Base-by-base conservation (phyloP, 768 basidiomycete genomes). In the Podaxis rugospora region DNA sequence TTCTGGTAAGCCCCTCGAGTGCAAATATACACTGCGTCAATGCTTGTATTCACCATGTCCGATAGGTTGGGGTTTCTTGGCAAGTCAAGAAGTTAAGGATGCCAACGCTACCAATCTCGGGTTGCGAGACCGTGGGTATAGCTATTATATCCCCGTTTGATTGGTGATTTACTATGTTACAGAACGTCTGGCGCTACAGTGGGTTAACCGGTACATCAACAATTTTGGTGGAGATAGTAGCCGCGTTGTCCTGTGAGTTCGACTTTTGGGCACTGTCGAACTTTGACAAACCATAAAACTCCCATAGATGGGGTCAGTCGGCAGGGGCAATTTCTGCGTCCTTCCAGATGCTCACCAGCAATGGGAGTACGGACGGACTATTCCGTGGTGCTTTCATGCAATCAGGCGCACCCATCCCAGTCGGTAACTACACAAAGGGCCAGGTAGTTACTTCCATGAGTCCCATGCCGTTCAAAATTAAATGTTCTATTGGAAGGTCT, bases 141-240 rank as follows among this genome's bases (percentile, higher is more conserved):
- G 16, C 9, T 42, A 35, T 25, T 14, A 10, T 40, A 25, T 58
- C 23, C n/a, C 1, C 51, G 10, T 40, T 35, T 21, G 4, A 50
- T 0, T 36, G 54, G 28, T 23, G 14, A 42, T 13, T 51, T 27
- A 21, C 28, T 28, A 6, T 49, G 7, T 42, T n/a, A 5, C 47
- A 74, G 73, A 74, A 56, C 65, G 69, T n/a, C 51, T 68, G n/a
- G 84, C 81, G 2, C 67, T 88, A 3, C 68, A 78, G 64, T 88
- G 85, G 85, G 75, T 85, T 1, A 78, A 85, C 57, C 75, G 80
- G 56, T 78, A 87, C 65, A 83, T 87, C 52, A 66, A 64, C 42
- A 68, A 71, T 0, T 88, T 87, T 62, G 85, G 85, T 6, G 86
- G 86, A 1, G 82, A 87, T 68, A 77, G 75, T 10, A 63, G 65